Evolutionary conservation across 2,329 filamentous ascomycete genomes (phyloP), one percentile per base, ranked within the genome.

Genomic region (Dactylellina drechsleri): DNA sequence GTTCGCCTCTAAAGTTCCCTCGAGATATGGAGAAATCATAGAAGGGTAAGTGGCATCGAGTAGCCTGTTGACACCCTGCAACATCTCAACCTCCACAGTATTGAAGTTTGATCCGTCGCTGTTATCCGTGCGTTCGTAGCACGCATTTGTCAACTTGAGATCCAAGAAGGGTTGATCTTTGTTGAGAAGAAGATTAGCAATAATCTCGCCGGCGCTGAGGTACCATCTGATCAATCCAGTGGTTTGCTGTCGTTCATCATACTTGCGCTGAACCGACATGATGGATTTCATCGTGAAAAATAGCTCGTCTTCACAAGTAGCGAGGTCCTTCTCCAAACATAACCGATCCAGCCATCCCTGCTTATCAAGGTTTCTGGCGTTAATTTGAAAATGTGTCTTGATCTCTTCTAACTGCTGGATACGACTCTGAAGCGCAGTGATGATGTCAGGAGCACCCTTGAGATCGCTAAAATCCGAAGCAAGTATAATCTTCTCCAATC

Each of bases 251-350:
- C 87, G 87, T 74, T 96, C 92, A 60, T 91, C 89, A 77, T 89
- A 89, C 81, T 93, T 95, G 73, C 93, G 87, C 82, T 99, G 95
- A 4, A 94, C 96, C 1, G 93, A 96, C 0, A 95, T 99, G 81
- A 99, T 99, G 45, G 95, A 96, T 80, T 99, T 98, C 95, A 99
- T 98, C 85, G 99, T 91, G 83, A 99, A 99, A 85, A 99, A 99
- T 7, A 99, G 83, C 82, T 99, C 96, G 79, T 99, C 95, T 81
- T 98, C 95, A 80, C 92, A 97, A 18, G 89, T 89, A 8, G 92
- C 88, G 59, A 99, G 84, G 80, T 99, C 95, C 60, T 91, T 90
- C 80, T 99, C 95, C 50, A 99, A 86, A n/a, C 90, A 84, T 72
- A 97, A 85, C 40, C 93, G 88, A 80, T 98, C 94, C 80, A 95